A percentile compares a stretch with the other conserved stretches of the same genome.
phyloP scores from a whole-genome alignment of 139 green algal genomes.

The Closterium sp. region DNA sequence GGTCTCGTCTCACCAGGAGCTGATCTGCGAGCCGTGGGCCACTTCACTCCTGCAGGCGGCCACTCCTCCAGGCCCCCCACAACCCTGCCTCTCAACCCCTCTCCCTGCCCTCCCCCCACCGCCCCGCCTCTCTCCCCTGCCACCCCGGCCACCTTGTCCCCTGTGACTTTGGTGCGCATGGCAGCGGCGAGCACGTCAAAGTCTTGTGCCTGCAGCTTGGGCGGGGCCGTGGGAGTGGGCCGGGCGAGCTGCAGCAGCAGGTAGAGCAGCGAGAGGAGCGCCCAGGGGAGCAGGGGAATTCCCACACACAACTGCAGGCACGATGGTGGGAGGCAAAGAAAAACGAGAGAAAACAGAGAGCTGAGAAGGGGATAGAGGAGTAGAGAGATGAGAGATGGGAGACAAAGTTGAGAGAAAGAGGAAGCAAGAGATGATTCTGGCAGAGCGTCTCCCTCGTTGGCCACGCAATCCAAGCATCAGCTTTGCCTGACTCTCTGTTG shows the following conservation, averaged over 20 bases:
- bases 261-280: neutral
- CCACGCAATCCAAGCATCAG: no score
- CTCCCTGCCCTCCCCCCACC: neutral
- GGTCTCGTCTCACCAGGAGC: neutral
- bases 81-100: neutral
- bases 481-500: no score
- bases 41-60: neutral
- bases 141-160: neutral
- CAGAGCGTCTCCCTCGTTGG: no score
- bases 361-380: no score
- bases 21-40: neutral
- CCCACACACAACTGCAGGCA: neutral
- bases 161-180: neutral
- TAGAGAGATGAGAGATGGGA: no score
- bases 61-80: neutral
- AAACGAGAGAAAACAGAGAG: no score
- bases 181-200: neutral
- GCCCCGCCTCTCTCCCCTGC: neutral
- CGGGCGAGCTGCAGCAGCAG: neutral
- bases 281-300: neutral
- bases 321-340: no score
- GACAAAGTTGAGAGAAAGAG: no score
- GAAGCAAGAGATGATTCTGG: no score
- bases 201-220: neutral
- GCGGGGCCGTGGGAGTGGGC: no score